Conservation (phyloP, 148 eudicot species). For the Persicaria tinctoria region DNA sequence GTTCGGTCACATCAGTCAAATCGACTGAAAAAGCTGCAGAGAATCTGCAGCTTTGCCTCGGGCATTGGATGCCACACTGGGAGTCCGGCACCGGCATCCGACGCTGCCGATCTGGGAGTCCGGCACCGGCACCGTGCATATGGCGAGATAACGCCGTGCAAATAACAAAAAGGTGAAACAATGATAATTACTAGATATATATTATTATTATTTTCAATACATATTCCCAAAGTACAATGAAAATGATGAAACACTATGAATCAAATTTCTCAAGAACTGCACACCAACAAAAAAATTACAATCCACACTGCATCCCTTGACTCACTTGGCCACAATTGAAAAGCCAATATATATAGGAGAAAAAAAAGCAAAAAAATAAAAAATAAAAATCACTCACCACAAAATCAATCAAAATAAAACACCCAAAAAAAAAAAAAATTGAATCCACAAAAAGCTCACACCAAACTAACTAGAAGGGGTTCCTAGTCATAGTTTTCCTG, state of each 20-base stretch:
- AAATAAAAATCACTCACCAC: not conserved
- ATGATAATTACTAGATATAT: no score
- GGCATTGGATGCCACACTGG: no score
- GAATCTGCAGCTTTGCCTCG: no score
- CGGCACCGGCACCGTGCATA: no score
- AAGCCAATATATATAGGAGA: not conserved
- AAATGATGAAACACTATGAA: not conserved
- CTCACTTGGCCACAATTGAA: not conserved
- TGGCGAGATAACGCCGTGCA: no score
- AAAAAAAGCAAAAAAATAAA: not conserved
- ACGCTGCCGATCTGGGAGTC: no score
- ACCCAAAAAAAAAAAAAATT: not conserved
- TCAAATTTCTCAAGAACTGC: not conserved
- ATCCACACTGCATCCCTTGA: no score
- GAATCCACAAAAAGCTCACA: not conserved
- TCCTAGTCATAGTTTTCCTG: conserved; percentile 2
- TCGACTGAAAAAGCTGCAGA: no score
- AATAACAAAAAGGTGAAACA: no score
- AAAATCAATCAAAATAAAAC: conserved; percentile 1
- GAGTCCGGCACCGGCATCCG: no score
- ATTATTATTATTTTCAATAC: not conserved
- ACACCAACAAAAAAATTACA: not conserved
- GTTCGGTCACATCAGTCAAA: no score
- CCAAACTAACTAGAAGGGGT: not conserved
- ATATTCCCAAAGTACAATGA: not conserved